Percentiles rank a stretch among this genome's conserved stretches.
Conservation (phyloP, 1,139 yeast species). For the Saccharomyces hybrid region DNA sequence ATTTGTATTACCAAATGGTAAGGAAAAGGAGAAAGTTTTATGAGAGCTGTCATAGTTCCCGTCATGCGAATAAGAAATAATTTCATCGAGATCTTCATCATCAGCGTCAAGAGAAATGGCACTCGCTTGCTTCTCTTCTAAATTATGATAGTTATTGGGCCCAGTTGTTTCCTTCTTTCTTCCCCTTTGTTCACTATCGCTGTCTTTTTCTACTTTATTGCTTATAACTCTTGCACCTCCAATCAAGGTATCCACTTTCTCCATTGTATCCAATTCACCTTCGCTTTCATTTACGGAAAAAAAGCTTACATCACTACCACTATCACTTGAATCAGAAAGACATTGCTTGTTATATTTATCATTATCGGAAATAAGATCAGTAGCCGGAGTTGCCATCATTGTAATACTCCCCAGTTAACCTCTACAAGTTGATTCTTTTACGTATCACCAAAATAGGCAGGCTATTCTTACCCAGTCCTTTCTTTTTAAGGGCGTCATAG, state of each 20-base stretch:
- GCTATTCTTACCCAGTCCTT: background rate
- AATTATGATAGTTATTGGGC: background rate
- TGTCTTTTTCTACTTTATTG: background rate
- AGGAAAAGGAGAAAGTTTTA: slow-evolving; percentile 38
- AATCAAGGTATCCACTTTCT: background rate
- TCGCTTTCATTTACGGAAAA: background rate
- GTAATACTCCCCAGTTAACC: background rate
- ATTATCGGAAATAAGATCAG: background rate
- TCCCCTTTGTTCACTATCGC: background rate
- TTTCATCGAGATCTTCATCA: slow-evolving; percentile 7
- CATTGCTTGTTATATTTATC: background rate
- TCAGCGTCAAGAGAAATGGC: slow-evolving; percentile 4
- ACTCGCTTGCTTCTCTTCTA: background rate
- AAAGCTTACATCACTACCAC: background rate
- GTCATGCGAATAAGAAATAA: slow-evolving; percentile 7
- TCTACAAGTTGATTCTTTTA: background rate
- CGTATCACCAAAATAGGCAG: background rate
- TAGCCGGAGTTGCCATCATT: background rate
- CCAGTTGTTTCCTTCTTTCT: background rate
- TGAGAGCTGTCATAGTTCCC: slow-evolving; percentile 18
- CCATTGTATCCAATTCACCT: background rate
- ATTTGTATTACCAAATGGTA: slow-evolving; percentile 39
- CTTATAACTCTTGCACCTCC: slow-evolving; percentile 3
- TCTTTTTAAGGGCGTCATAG: background rate
- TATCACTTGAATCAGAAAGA: background rate